Base-by-base conservation (phyloP, 768 basidiomycete species). In the Lactarius vividus region DNA sequence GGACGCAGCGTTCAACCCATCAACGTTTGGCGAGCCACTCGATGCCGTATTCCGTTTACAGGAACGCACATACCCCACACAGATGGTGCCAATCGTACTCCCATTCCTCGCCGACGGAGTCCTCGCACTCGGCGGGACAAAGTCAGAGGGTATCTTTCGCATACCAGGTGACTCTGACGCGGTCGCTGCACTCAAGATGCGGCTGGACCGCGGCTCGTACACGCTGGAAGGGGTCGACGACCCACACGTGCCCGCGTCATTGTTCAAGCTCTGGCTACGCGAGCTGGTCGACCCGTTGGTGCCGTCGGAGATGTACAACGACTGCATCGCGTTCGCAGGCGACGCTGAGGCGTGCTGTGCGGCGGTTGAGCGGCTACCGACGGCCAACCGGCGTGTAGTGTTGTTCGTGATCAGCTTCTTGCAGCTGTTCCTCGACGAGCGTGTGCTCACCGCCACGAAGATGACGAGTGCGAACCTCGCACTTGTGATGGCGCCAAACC, bases 1-100 rank as follows among this genome's bases (percentile, higher is more conserved):
- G 85, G 93, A 95, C 71, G 94, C 94, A 31, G 94, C 96, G 9
- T 98, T 97, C 79, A 91, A 95, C 69, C 94, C 95, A 0, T 95
- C 93, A 1, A 94, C 91, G 2, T 98, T 97, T 72, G 93, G 94
- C 16, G 94, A 96, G 79, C 88, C 92, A 0, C 81, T 98, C 15
- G 91, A 91, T 68, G 87, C 87, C 31, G 90, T 93, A 66, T 88
- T 91, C 77, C 82, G 89, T 55, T 79, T 94, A 11, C 95, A 97
- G 77, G 87, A 88, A 72, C 85, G 91, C 46, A 92, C 89, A 59
- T 96, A 96, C 72, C 91, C 94, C 2, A 80, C 85, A 61, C 86
- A 90, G 70, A 89, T 87, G 75, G 88, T 96, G 15, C 95, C 95
- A 20, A 93, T 95, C 75, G 92, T 98, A 71, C 85, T 98, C 8